These are phyloP conservation scores for Trichophaea hybrida DNA, from an alignment of 2,329 filamentous ascomycete genomes.

Conservation along the genomic window DNA sequence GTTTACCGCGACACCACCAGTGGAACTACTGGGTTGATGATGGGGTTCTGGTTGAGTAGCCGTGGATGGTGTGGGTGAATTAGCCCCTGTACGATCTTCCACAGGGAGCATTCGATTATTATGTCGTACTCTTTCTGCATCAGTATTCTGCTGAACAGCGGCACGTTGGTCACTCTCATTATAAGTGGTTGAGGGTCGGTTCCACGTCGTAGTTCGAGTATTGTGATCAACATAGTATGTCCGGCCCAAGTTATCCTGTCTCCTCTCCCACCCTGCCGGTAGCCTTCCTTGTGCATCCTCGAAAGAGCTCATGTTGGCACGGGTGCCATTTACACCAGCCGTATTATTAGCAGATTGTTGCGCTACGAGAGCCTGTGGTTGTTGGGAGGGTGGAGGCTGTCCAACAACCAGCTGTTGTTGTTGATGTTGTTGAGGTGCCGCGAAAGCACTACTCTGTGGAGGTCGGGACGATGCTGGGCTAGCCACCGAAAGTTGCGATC, in stretches of 20 bases:
- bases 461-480: constrained; percentile 36
- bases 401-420: not conserved
- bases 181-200: constrained; percentile 64
- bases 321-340: not conserved
- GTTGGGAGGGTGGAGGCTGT: constrained; percentile 20
- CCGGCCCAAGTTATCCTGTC: constrained; percentile 84
- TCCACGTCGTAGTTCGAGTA: constrained; percentile 92
- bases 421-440: not conserved
- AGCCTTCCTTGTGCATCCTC: constrained; percentile 90
- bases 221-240: constrained; percentile 99
- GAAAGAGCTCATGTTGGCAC: constrained; percentile 63
- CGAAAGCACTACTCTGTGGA: constrained; percentile 29
- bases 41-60: constrained; percentile 33
- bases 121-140: constrained; percentile 82
- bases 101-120: constrained; percentile 71
- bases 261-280: constrained; percentile 86
- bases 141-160: constrained; percentile 77
- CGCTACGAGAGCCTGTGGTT: constrained; percentile 26
- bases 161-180: constrained; percentile 62
- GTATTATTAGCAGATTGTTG: constrained; percentile 30
- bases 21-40: constrained; percentile 27
- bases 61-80: constrained; percentile 61
- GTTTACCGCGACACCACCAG: constrained; percentile 25
- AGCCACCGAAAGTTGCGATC: constrained; percentile 24
- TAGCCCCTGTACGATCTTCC: constrained; percentile 86